Conservation (phyloP, 345 rosid species). For the Murraya paniculata region DNA sequence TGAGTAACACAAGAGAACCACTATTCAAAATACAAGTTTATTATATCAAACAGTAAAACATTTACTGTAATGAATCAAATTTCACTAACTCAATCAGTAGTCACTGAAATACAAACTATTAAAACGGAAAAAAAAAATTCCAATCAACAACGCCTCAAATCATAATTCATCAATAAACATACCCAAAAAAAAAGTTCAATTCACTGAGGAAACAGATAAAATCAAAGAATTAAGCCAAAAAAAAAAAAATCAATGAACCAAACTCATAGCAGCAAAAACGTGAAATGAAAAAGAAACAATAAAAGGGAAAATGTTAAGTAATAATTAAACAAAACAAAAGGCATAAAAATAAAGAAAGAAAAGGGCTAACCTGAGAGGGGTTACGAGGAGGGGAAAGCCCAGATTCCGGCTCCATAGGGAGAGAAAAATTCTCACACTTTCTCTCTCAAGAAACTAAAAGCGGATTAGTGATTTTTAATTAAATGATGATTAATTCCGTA, state of each 20-base stretch:
- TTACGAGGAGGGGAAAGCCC: slow-evolving; percentile 35
- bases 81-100: background rate
- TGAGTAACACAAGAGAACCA: background rate
- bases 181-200: background rate
- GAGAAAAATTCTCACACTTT: background rate
- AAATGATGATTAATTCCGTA: background rate
- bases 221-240: background rate
- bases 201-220: background rate
- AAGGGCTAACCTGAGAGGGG: slow-evolving; percentile 37
- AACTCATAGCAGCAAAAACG: background rate
- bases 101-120: background rate
- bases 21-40: background rate
- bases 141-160: background rate
- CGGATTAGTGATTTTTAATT: background rate
- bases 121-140: background rate
- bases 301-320: background rate
- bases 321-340: background rate
- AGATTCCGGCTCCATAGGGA: slow-evolving; percentile 43
- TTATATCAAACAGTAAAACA: background rate
- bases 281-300: background rate
- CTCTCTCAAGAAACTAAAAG: background rate
- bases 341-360: background rate
- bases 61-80: background rate
- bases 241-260: background rate
- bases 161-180: background rate